Base-by-base conservation (phyloP, 345 rosid species). In the Geranium brycei region DNA sequence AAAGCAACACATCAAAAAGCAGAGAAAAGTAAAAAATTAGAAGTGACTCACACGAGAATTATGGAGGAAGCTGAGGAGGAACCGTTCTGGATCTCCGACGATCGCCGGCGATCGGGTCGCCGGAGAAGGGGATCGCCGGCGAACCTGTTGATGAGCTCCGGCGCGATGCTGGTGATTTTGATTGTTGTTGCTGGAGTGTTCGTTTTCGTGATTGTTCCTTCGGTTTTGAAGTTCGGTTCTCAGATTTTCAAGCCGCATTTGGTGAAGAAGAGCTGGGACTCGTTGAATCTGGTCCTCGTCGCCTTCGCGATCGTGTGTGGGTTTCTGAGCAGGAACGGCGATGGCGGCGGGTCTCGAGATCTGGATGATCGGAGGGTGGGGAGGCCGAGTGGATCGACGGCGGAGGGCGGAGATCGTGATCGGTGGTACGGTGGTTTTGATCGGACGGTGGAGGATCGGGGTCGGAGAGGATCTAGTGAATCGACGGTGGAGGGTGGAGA, bases 231-330 rank as follows among this genome's bases (percentile, higher is more conserved):
- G 51, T 76, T 82, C 70, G 67, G 86, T 23, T 81, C 97, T 4
- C 85, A 81, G 60, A 63, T 84, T 61, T 76, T 82, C 16, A 77
- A 79, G 59, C 95, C 96, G 3, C 78, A 87, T 1, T 60, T 62
- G 19, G 82, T 91, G 47, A 91, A 87, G 18, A 91, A 71, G 73
- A 70, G 89, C 60, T 89, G 96, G 96, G 95, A 83, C 66, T 81
- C 81, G 1, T 79, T 91, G 51, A 89, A 89, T 72, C 66, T 91
- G 0, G 87, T 81, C 0, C 78, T 91, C 5, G 95, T 89, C 7
- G 77, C 87, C 5, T 85, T 91, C 74, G 98, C 98, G 65, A 75
- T 91, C 41, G 47, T 87, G 4, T 91, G 92, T 18, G 98, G 89
- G 7, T 85, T 89, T 61, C 78, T 89, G 15, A 67, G 85, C 75